Conservation (phyloP, 768 basidiomycete species). For the Rhodosporidiobolus odoratus region DNA sequence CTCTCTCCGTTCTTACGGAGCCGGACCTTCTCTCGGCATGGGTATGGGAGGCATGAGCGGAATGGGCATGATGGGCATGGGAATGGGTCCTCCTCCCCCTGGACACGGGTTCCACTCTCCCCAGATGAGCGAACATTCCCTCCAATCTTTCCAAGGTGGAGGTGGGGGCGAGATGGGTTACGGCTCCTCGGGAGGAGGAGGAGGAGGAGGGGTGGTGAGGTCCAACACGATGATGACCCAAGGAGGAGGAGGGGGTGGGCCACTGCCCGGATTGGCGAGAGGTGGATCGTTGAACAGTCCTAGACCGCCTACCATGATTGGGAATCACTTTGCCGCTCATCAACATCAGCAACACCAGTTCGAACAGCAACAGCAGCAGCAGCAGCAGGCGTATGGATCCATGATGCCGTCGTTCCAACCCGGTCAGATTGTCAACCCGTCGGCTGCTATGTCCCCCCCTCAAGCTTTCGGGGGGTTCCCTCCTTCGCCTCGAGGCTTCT, state of each 20-base stretch:
- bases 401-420: slow-evolving; percentile 34
- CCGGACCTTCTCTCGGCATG: too few relatives aligned
- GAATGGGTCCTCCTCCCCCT: too few relatives aligned
- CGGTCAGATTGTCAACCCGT: slow-evolving; percentile 22
- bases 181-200: background rate
- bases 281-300: slow-evolving; percentile 24
- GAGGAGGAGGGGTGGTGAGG: background rate
- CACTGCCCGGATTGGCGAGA: slow-evolving; percentile 24
- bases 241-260: background rate
- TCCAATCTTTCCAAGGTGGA: slow-evolving; percentile 4
- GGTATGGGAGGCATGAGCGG: background rate
- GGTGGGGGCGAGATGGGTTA: background rate
- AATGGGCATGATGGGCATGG: background rate
- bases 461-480: background rate
- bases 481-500: slow-evolving; percentile 14
- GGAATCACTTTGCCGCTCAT: slow-evolving; percentile 25
- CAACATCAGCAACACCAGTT: background rate
- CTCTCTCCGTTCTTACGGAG: background rate
- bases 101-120: slow-evolving; percentile 32
- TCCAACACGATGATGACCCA: slow-evolving; percentile 10
- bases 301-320: slow-evolving; percentile 30
- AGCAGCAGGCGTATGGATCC: slow-evolving; percentile 4
- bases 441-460: background rate
- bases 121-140: slow-evolving; percentile 35
- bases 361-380: background rate